Evolutionary conservation across 2,329 filamentous ascomycete genomes (phyloP), one percentile per base, ranked within the genome.

Genomic region (Cylindrodendrum hubeiense): DNA sequence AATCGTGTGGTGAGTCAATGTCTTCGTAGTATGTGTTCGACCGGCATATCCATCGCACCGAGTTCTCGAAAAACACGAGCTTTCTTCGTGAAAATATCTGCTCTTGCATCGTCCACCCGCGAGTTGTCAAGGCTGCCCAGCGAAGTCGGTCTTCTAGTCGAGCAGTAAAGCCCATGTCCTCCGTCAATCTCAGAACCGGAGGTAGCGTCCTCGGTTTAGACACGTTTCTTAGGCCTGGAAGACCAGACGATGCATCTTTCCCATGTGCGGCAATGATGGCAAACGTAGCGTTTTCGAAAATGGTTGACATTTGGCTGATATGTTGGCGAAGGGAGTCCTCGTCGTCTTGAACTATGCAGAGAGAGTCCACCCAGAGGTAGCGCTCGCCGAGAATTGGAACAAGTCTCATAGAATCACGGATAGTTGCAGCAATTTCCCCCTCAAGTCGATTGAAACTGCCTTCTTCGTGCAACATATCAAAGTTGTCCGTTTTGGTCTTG

Each of bases 51-150:
- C 58, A 63, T 17, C 52, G 44, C 12, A 51, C 49, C 7, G 47
- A 57, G 12, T 63, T 54, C 1, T 44, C 41, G 22, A 58, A 54
- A 26, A 67, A 67, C 9, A 55, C 22, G 30, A 65, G 30, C 13
- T 60, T 65, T 46, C 49, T 52, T 12, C 52, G 33, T 1, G 61
- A 65, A 41, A 67, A 67, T 9, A 65, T 50, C 9, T 54, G 52
- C 28, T 67, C 65, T 19, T 67, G 61, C 53, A 61, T 34, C 1
- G 65, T 59, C 65, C 61, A 67, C 3, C 65, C 65, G n/a, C 65
- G 61, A 1, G 5, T 28, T 28, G 49, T 52, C 49, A 56, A 58
- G 9, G 52, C 46, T 5, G 46, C 30, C 2, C 37, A 7, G n/a
- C 52, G 44, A n/a, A 54, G 17, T 7, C 12, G 21, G n/a, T 49